Conservation (phyloP, 257 asterid species). For the Rehmannia glutinosa region DNA sequence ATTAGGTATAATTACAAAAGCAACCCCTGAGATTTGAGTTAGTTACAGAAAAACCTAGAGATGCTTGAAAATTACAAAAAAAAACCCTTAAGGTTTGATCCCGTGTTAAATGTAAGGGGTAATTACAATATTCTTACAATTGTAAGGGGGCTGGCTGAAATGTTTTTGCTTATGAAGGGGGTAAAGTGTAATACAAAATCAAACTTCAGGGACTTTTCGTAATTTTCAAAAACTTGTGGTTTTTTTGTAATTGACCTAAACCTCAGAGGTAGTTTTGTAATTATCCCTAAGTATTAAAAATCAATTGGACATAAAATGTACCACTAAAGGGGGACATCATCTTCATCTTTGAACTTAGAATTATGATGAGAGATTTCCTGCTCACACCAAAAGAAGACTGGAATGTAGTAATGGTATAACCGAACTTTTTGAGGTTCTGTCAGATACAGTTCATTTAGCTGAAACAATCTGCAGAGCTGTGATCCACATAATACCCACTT, state of each 20-base stretch:
- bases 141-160: too few species aligned
- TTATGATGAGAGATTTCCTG: conserved; percentile 63
- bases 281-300: neutral
- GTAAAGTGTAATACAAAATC: too few species aligned
- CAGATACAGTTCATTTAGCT: conserved; percentile 63
- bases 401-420: conserved; percentile 87
- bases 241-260: neutral
- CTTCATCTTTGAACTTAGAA: conserved; percentile 59
- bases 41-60: too few species aligned
- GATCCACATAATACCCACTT: conserved; percentile 77
- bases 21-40: too few species aligned
- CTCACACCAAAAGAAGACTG: conserved; percentile 95
- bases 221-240: neutral
- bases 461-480: conserved; percentile 78
- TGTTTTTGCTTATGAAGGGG: too few species aligned
- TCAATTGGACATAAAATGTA: conserved; percentile 20
- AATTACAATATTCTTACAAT: too few species aligned
- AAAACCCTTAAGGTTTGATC: too few species aligned
- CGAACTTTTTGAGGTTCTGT: conserved; percentile 78
- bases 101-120: too few species aligned
- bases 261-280: neutral
- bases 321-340: conserved; percentile 94
- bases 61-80: too few species aligned
- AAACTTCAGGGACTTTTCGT: neutral
- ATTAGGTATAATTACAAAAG: too few species aligned